These are phyloP conservation scores for Sphaerulina musiva DNA, from an alignment of 2,329 filamentous ascomycete species.

Conservation along the genomic window DNA sequence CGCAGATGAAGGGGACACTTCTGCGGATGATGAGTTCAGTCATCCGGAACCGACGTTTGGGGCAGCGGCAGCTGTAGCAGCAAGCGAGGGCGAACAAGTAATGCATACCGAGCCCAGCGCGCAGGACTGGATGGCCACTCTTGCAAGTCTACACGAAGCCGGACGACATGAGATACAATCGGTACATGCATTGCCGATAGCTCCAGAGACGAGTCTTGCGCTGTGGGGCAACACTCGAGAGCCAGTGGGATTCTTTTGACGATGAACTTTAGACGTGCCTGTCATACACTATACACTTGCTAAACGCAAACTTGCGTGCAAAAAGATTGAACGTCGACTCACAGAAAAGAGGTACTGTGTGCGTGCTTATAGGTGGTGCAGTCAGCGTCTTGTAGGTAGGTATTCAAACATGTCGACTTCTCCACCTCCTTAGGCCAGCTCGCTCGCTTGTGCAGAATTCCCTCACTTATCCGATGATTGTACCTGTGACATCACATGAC, in stretches of 20 bases:
- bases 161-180: slow-evolving; percentile 7
- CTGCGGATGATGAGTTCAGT: slow-evolving; percentile 9
- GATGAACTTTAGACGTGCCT: neutral
- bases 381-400: too few relatives aligned
- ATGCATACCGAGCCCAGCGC: slow-evolving; percentile 3
- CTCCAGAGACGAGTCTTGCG: slow-evolving; percentile 6
- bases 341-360: too few relatives aligned
- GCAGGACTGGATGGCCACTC: slow-evolving; percentile 16
- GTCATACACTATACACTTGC: too few relatives aligned
- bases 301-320: neutral
- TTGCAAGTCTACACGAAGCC: slow-evolving; percentile 11
- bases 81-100: neutral
- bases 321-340: too few relatives aligned
- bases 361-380: too few relatives aligned
- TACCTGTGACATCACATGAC: neutral
- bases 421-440: too few relatives aligned
- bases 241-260: neutral
- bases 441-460: neutral
- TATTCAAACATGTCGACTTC: too few relatives aligned
- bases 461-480: too few relatives aligned
- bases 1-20: neutral
- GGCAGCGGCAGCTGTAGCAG: neutral
- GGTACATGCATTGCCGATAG: slow-evolving; percentile 11
- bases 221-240: slow-evolving; percentile 12
- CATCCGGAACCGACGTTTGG: slow-evolving; percentile 1